Base-by-base conservation (phyloP, 139 green algal species). In the Gonium pectorale region DNA sequence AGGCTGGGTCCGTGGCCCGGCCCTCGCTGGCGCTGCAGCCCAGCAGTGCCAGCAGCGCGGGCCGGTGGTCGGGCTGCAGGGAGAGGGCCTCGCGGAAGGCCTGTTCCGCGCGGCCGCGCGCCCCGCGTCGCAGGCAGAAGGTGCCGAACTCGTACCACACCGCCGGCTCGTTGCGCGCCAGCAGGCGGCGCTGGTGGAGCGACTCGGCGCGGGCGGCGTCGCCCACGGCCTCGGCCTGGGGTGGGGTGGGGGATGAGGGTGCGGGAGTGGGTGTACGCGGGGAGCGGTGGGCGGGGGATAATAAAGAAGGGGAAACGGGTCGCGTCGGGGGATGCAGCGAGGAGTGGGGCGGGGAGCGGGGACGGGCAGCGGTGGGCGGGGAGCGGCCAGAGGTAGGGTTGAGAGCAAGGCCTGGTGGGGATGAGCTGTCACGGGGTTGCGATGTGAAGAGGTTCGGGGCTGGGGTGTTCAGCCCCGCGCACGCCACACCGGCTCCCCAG, bases 91-190 rank as follows among this genome's bases (percentile, higher is more conserved):
- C 79, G 38, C 79, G 64, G 64, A 85, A 77, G 79, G 33, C 52
- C 79, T 85, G 46, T 64, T 85, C 79, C 27, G 79, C 79, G 35
- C 79, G 79, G 49, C 64, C 64, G 29, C 49, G 29, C 2, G 41
- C 29, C 64, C 64, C 64, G 46, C 64, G 63, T 2, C 79, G 79
- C 46, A 85, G 79, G 56, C 79, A 85, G n/a, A 40, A 85, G 35
- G 46, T 67, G 63, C 64, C 79, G 79, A 78, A 85, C 64, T 85
- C 79, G 64, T 78, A 75, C 79, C 79, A 85, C 49, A 85, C 79
- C 79, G 73, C 33, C 15, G 56, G 56, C 17, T 82, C 56, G 40
- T 33, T 60, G 41, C 59, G 44, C 0, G 80, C 80, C 66, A 86
- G 51, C 38, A 86, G 67, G 37, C 80, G 67, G 60, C 67, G 67